These are phyloP conservation scores for Crucihimalaya himalaica DNA, from an alignment of 345 rosid genomes.

Conservation along the genomic window DNA sequence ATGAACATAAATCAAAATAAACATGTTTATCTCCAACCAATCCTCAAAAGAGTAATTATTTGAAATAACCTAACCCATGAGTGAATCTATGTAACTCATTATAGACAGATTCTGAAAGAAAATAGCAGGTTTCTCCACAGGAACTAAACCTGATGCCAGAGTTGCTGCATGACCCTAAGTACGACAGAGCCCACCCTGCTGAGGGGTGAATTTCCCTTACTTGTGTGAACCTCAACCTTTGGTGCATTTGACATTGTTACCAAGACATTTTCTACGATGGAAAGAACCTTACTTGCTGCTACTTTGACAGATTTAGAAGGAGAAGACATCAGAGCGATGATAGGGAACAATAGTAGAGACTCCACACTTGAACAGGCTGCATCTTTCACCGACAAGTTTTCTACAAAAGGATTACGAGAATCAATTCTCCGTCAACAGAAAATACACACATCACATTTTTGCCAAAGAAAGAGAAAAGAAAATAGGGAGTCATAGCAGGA, in stretches of 20 bases:
- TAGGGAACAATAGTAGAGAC: slow-evolving; percentile 71
- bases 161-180: slow-evolving; percentile 65
- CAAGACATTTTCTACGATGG: slow-evolving; percentile 60
- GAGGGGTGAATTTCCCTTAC: slow-evolving; percentile 48
- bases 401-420: slow-evolving; percentile 46
- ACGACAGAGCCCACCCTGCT: slow-evolving; percentile 60
- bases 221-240: slow-evolving; percentile 46
- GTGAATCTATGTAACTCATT: background rate
- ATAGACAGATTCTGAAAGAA: slow-evolving; percentile 25
- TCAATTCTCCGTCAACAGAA: slow-evolving; percentile 3
- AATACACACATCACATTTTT: background rate
- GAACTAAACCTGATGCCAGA: slow-evolving; percentile 81
- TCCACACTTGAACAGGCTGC: slow-evolving; percentile 53
- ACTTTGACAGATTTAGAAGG: slow-evolving; percentile 79
- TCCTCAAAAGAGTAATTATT: background rate
- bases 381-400: slow-evolving; percentile 38
- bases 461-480: background rate
- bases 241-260: slow-evolving; percentile 51
- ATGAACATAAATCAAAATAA: slow-evolving; percentile 4
- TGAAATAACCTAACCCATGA: slow-evolving; percentile 16
- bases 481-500: slow-evolving; percentile 9
- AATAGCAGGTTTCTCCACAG: slow-evolving; percentile 31
- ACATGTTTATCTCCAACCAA: slow-evolving; percentile 20
- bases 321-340: slow-evolving; percentile 70
- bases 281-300: slow-evolving; percentile 70